A percentile compares a stretch with the other conserved stretches of the same genome.
These are phyloP conservation scores for Termitomyces sp. DNA, from an alignment of 768 basidiomycete genomes.

Conservation along the genomic window DNA sequence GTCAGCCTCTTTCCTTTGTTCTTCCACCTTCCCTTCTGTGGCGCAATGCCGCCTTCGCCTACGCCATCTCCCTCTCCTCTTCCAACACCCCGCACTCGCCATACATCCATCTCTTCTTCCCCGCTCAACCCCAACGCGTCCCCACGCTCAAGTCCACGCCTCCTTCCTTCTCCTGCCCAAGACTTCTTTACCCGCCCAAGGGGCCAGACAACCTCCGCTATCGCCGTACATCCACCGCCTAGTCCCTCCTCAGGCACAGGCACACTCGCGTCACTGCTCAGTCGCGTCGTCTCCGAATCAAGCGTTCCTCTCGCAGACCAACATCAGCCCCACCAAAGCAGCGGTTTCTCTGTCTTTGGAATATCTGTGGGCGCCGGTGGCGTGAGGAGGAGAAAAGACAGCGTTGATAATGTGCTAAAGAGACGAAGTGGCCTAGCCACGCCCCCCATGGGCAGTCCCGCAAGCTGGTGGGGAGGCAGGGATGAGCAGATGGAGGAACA, in stretches of 20 bases:
- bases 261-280: conserved; percentile 7
- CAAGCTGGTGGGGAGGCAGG: background rate
- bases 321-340: background rate
- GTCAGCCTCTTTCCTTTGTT: too few species aligned
- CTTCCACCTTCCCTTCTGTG: background rate
- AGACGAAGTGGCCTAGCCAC: background rate
- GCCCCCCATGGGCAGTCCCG: conserved; percentile 4
- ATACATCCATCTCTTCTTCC: conserved; percentile 1
- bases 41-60: background rate
- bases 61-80: background rate
- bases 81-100: background rate
- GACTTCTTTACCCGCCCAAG: conserved; percentile 1
- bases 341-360: conserved; percentile 4
- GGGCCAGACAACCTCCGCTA: conserved; percentile 7
- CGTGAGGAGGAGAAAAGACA: background rate
- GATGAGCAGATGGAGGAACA: conserved; percentile 1
- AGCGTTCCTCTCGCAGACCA: background rate
- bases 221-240: conserved; percentile 2
- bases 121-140: conserved; percentile 3
- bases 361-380: background rate
- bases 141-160: background rate
- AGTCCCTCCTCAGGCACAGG: background rate
- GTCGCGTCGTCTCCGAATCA: conserved; percentile 11
- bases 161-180: background rate
- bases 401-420: background rate